Evolutionary conservation across 768 basidiomycete genomes (phyloP).

Genomic region (Psilocybe azurescens): DNA sequence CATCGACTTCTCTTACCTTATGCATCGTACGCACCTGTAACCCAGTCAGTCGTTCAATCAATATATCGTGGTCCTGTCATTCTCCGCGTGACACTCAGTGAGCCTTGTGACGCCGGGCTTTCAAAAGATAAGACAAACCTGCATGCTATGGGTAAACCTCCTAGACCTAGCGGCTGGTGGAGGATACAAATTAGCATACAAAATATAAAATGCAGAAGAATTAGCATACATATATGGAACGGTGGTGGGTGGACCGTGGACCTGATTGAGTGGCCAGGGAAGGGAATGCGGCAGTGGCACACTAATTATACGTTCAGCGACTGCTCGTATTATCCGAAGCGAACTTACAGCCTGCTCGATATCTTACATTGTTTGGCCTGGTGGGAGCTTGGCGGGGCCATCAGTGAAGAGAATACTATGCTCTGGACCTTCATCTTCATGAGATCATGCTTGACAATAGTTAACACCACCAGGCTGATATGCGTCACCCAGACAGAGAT

Average conservation of each 20-base stretch:
- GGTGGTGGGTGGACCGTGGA: conserved; percentile 14
- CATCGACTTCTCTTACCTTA: too few species aligned
- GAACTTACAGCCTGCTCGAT: conserved; percentile 25
- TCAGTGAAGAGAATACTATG: conserved; percentile 9
- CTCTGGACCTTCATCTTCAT: background rate
- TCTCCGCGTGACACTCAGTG: too few species aligned
- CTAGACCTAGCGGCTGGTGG: background rate
- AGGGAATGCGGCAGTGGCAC: conserved; percentile 19
- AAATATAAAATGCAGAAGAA: background rate
- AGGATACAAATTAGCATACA: conserved; percentile 6
- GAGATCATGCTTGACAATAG: conserved; percentile 1
- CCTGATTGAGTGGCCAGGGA: conserved; percentile 16
- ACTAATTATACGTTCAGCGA: conserved; percentile 1
- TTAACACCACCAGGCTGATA: conserved; percentile 8
- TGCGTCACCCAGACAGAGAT: conserved; percentile 17
- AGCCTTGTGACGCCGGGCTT: too few species aligned
- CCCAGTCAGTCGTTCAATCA: too few species aligned
- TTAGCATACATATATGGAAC: conserved; percentile 16
- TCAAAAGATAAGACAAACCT: conserved; percentile 14
- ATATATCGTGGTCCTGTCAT: too few species aligned
- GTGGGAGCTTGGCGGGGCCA: conserved; percentile 19
- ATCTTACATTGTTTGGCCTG: conserved; percentile 19
- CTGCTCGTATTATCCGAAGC: background rate
- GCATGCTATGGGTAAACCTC: conserved; percentile 25
- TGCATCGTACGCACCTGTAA: too few species aligned